phyloP scores from a whole-genome alignment of 306 rosid genomes.

The Quercus mongolica region DNA sequence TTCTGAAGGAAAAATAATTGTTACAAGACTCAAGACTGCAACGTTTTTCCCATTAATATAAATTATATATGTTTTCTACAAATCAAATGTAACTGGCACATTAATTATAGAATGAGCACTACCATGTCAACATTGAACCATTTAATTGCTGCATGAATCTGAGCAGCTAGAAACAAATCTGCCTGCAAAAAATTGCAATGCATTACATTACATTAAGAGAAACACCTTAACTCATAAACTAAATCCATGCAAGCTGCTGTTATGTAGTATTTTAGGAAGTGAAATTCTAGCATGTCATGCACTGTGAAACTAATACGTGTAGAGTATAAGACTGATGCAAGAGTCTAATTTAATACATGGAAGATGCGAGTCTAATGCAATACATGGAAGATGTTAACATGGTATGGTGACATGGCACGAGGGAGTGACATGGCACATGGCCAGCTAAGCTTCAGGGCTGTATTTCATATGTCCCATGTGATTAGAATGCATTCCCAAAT shows the following conservation, averaged over 20 bases:
- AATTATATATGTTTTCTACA: background rate
- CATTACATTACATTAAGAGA: background rate
- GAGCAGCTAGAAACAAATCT: slow-evolving; percentile 85
- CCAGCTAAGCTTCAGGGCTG: too few relatives aligned
- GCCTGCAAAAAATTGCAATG: slow-evolving; percentile 62
- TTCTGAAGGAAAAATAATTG: too few relatives aligned
- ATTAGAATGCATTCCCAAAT: too few relatives aligned
- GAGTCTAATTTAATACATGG: too few relatives aligned
- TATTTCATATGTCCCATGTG: too few relatives aligned
- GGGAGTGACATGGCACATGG: too few relatives aligned
- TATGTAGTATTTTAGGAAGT: background rate
- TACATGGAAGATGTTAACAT: too few relatives aligned
- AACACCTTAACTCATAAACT: background rate
- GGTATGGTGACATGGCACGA: too few relatives aligned
- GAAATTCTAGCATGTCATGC: background rate
- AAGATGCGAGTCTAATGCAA: too few relatives aligned
- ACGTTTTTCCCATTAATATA: background rate
- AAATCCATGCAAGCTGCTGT: background rate
- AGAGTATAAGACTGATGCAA: too few relatives aligned
- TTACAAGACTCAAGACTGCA: too few relatives aligned
- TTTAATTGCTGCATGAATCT: slow-evolving; percentile 36
- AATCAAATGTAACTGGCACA: background rate
- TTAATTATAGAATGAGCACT: slow-evolving; percentile 13
- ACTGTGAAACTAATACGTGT: background rate
- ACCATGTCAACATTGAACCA: slow-evolving; percentile 62